Evolutionary conservation across 2,329 filamentous ascomycete species (phyloP).

Genomic region (Microdochium trichocladiopsis): DNA sequence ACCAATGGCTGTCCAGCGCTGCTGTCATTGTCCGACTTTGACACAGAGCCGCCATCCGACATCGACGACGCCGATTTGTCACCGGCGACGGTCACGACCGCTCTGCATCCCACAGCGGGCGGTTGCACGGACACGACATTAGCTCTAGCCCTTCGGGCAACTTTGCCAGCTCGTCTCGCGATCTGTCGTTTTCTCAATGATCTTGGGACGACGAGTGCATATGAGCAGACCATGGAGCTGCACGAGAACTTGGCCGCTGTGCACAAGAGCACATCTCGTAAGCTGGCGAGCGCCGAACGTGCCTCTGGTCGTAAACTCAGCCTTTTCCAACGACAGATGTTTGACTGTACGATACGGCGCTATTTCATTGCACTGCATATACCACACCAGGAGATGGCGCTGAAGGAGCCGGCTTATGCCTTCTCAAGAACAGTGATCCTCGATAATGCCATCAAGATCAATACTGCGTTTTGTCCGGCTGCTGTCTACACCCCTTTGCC

Average conservation of each 20-base stretch:
- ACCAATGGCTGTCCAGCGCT: conserved; percentile 44
- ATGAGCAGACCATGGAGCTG: conserved; percentile 35
- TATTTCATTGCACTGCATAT: conserved; percentile 50
- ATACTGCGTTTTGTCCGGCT: conserved; percentile 27
- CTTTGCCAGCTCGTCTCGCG: conserved; percentile 33
- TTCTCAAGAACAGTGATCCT: conserved; percentile 41
- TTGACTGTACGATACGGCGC: conserved; percentile 45
- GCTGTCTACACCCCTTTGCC: conserved; percentile 7
- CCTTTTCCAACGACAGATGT: conserved; percentile 32
- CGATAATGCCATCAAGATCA: conserved; percentile 40
- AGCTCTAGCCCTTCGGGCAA: conserved; percentile 36
- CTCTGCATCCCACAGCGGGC: conserved; percentile 5
- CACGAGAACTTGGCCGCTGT: conserved; percentile 31
- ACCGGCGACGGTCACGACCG: conserved; percentile 20
- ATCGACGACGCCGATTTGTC: conserved; percentile 42
- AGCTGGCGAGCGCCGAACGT: conserved; percentile 15
- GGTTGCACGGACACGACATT: conserved; percentile 42
- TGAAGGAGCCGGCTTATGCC: conserved; percentile 35
- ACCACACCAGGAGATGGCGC: conserved; percentile 35
- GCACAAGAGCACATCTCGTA: conserved; percentile 32
- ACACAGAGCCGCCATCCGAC: conserved; percentile 41
- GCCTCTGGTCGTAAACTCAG: conserved; percentile 13
- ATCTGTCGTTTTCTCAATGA: conserved; percentile 36
- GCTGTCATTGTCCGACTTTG: conserved; percentile 37
- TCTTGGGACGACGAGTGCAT: conserved; percentile 25